These are phyloP conservation scores for Panaeolus cyanescens DNA, from an alignment of 768 basidiomycete genomes.

Conservation along the genomic window DNA sequence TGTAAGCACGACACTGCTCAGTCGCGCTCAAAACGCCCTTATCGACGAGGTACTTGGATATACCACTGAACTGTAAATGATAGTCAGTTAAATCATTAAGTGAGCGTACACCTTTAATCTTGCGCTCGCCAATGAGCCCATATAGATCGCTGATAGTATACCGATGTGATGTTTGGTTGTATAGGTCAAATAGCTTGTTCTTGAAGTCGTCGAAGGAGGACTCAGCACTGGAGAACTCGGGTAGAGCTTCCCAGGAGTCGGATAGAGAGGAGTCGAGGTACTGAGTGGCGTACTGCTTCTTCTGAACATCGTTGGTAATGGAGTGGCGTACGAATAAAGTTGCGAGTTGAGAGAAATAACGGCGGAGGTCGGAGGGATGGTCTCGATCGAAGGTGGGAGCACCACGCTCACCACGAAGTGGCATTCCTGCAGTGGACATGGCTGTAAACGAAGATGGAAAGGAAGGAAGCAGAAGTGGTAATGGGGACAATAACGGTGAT, in stretches of 20 bases:
- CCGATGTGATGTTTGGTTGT: conserved; percentile 17
- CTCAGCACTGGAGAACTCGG: background rate
- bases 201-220: conserved; percentile 21
- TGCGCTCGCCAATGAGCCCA: conserved; percentile 16
- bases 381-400: conserved; percentile 14
- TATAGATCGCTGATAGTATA: conserved; percentile 23
- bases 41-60: conserved; percentile 17
- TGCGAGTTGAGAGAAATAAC: background rate
- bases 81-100: conserved; percentile 13
- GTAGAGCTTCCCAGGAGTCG: conserved; percentile 3
- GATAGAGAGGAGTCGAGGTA: background rate
- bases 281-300: background rate
- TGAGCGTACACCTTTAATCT: conserved; percentile 13
- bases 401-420: conserved; percentile 13
- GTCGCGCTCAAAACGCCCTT: background rate
- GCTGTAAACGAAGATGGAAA: too few species aligned
- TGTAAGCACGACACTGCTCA: conserved; percentile 8
- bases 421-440: conserved; percentile 8
- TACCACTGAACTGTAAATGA: conserved; percentile 19
- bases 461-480: too few species aligned
- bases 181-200: conserved; percentile 20
- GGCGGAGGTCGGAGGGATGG: conserved; percentile 7
- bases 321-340: background rate
- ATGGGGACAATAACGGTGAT: too few species aligned
- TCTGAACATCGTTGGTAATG: background rate